phyloP scores from a whole-genome alignment of 83 land plant species.

The Picea engelmannii region DNA sequence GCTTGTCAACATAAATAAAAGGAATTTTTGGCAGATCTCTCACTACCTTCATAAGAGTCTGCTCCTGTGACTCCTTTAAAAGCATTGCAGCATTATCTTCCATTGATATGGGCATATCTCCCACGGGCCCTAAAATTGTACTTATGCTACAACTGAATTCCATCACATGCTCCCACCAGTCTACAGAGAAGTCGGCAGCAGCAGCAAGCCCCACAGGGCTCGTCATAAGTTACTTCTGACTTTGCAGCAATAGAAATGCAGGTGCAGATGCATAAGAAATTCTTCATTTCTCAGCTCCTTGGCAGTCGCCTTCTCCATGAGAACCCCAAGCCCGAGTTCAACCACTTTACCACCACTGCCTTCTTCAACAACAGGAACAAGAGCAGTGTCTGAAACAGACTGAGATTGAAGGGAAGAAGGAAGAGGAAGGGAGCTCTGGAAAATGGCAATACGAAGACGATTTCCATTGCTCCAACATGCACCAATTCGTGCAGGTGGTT shows the following conservation, averaged over 20 bases:
- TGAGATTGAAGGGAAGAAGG: background rate
- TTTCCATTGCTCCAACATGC: slow-evolving; percentile 1
- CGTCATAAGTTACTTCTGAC: background rate
- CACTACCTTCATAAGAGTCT: too few relatives aligned
- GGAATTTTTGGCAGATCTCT: too few relatives aligned
- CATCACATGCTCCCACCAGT: too few relatives aligned
- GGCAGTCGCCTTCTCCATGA: background rate
- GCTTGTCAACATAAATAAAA: too few relatives aligned
- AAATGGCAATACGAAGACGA: background rate
- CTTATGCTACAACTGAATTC: too few relatives aligned
- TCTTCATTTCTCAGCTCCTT: background rate
- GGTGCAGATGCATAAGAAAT: background rate
- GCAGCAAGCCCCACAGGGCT: background rate
- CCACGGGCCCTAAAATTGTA: too few relatives aligned
- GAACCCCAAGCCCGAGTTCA: slow-evolving; percentile 5
- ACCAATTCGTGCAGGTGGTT: background rate
- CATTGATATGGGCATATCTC: too few relatives aligned
- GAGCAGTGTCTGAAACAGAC: too few relatives aligned
- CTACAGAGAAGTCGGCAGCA: background rate
- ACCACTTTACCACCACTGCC: background rate
- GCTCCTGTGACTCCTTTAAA: too few relatives aligned
- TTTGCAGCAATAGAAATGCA: background rate
- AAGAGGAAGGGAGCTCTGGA: background rate
- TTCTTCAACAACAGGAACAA: too few relatives aligned
- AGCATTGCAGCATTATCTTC: too few relatives aligned